Conservation (phyloP, 768 basidiomycete species). For the Candolleomyces efflorescens region DNA sequence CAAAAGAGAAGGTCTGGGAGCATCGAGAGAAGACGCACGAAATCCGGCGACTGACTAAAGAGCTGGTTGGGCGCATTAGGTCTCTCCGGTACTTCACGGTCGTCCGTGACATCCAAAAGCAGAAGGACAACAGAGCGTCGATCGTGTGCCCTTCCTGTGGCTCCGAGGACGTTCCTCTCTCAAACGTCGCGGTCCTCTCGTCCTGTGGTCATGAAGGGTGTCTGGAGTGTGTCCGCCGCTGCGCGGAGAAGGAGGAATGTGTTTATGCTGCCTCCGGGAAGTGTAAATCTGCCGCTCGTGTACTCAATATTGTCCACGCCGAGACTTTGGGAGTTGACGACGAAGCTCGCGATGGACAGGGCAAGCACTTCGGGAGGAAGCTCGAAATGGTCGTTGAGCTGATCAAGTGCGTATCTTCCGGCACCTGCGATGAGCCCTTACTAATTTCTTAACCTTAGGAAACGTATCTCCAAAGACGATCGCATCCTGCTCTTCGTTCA, state of each 20-base stretch:
- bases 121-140: conserved; percentile 52
- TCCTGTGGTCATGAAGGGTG: conserved; percentile 93
- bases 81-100: conserved; percentile 91
- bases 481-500: conserved; percentile 94
- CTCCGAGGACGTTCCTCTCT: conserved; percentile 49
- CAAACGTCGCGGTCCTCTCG: conserved; percentile 79
- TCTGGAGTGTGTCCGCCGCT: conserved; percentile 61
- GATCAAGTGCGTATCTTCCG: conserved; percentile 54
- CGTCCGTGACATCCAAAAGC: conserved; percentile 84
- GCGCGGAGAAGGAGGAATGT: conserved; percentile 78
- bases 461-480: conserved; percentile 66
- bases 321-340: conserved; percentile 80
- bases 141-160: conserved; percentile 64
- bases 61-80: conserved; percentile 84
- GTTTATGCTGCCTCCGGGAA: conserved; percentile 64
- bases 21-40: conserved; percentile 86
- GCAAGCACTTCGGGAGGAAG: conserved; percentile 80
- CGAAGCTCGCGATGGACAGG: conserved; percentile 62
- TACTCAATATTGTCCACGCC: conserved; percentile 78
- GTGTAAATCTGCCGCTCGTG: conserved; percentile 77
- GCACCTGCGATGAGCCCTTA: background rate
- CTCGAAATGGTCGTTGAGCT: conserved; percentile 71
- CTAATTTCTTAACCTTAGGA: conserved; percentile 34
- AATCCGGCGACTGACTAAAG: conserved; percentile 79
- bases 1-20: conserved; percentile 67